Percentiles rank a stretch among this genome's conserved stretches.
Conservation (phyloP, 441 rosid species). For the Erodium texanum region DNA sequence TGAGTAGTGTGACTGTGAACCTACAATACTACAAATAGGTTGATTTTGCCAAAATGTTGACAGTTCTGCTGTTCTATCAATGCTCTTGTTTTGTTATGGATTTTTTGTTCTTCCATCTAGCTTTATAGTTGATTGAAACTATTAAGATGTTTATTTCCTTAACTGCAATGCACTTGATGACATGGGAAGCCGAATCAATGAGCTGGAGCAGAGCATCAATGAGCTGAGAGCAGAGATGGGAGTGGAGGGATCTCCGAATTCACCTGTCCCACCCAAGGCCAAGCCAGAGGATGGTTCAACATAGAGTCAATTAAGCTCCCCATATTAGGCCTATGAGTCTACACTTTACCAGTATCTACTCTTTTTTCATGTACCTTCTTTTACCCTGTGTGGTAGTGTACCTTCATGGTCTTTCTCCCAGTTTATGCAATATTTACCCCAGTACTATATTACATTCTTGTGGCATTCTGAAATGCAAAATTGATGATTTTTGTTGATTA, state of each 20-base stretch:
- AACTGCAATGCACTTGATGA: conserved; percentile 55
- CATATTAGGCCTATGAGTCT: background rate
- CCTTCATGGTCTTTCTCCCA: background rate
- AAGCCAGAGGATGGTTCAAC: conserved; percentile 38
- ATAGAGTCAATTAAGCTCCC: conserved; percentile 16
- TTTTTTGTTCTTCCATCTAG: background rate
- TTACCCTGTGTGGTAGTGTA: background rate
- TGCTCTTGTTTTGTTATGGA: background rate
- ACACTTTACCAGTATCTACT: no score
- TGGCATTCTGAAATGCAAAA: background rate
- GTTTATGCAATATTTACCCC: background rate
- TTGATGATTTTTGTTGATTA: background rate
- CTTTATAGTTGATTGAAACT: background rate
- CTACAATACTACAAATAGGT: no score
- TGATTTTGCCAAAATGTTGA: no score
- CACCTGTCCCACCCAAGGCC: conserved; percentile 37
- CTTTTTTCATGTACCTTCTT: background rate
- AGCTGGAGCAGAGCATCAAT: conserved; percentile 57
- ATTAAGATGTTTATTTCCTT: conserved; percentile 30
- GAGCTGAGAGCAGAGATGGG: conserved; percentile 60
- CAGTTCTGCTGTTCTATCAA: no score
- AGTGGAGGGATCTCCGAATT: conserved; percentile 57
- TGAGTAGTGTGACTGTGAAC: no score
- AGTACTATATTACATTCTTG: background rate
- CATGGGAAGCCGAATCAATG: conserved; percentile 58